Evolutionary conservation across 2,329 filamentous ascomycete genomes (phyloP).

Genomic region (Fusarium sp.): DNA sequence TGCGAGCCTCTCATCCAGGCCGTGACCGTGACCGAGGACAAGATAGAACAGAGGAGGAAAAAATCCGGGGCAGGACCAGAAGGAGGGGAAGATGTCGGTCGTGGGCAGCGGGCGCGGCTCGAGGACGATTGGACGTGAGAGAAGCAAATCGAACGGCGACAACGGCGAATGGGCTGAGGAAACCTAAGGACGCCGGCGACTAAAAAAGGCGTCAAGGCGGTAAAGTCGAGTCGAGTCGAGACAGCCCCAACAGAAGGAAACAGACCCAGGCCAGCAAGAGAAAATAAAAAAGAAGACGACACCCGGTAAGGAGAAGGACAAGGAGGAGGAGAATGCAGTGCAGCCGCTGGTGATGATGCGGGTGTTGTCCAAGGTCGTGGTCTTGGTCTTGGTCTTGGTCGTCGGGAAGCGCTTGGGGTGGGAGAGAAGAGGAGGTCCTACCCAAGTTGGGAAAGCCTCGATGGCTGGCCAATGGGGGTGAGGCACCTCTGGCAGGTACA

Average conservation of each 20-base stretch:
- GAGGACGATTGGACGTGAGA: slow-evolving; percentile 32
- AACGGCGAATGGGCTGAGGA: slow-evolving; percentile 30
- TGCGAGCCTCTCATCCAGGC: slow-evolving; percentile 34
- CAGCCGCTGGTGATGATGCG: slow-evolving; percentile 35
- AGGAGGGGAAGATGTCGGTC: slow-evolving; percentile 14
- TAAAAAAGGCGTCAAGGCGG: slow-evolving; percentile 12
- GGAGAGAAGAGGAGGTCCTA: slow-evolving; percentile 40
- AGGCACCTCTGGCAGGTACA: slow-evolving; percentile 21
- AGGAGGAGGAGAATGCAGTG: slow-evolving; percentile 10
- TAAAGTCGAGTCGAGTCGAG: slow-evolving; percentile 17
- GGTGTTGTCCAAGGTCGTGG: slow-evolving; percentile 30
- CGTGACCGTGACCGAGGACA: slow-evolving; percentile 21
- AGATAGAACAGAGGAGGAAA: slow-evolving; percentile 10
- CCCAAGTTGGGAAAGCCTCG: slow-evolving; percentile 35
- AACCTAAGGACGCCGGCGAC: slow-evolving; percentile 14
- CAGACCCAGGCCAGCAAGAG: slow-evolving; percentile 16
- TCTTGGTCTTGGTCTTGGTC: slow-evolving; percentile 19
- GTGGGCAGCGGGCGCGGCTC: slow-evolving; percentile 22
- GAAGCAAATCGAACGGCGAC: slow-evolving; percentile 30
- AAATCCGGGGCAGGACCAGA: slow-evolving; percentile 3
- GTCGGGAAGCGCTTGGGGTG: slow-evolving; percentile 36
- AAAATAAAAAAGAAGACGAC: slow-evolving; percentile 3
- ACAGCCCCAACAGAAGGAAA: slow-evolving; percentile 27
- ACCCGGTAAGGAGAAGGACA: slow-evolving; percentile 14
- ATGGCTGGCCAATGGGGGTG: slow-evolving; percentile 10